phyloP scores from a whole-genome alignment of 2,329 filamentous ascomycete species.

The Corinectria fuckeliana region DNA sequence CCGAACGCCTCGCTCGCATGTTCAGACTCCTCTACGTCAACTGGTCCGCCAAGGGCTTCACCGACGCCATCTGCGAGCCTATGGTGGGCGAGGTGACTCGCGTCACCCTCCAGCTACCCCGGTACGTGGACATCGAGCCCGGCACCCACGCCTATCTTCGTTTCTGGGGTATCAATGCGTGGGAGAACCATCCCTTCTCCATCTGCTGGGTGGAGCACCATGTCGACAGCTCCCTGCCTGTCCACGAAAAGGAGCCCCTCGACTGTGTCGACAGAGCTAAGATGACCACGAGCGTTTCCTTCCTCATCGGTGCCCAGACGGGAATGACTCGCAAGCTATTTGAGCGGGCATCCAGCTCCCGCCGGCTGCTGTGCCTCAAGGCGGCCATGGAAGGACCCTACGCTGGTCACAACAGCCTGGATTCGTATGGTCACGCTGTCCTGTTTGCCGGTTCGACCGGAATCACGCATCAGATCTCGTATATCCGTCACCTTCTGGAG shows the following conservation, averaged over 20 bases:
- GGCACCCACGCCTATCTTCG: constrained; percentile 80
- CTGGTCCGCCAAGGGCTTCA: constrained; percentile 63
- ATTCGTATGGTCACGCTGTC: constrained; percentile 90
- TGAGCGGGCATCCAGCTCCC: constrained; percentile 66
- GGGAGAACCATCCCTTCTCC: constrained; percentile 81
- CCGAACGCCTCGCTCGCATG: constrained; percentile 72
- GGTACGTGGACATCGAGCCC: constrained; percentile 68
- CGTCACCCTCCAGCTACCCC: constrained; percentile 73
- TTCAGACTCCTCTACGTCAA: constrained; percentile 70
- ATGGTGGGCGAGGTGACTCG: constrained; percentile 74
- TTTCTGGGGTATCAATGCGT: constrained; percentile 68
- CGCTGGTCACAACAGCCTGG: constrained; percentile 79
- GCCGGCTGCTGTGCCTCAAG: constrained; percentile 64
- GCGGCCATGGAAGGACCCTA: constrained; percentile 92
- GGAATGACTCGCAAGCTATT: constrained; percentile 87
- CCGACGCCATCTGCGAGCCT: constrained; percentile 69
- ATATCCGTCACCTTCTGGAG: constrained; percentile 77
- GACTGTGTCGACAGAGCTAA: constrained; percentile 48
- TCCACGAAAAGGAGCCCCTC: constrained; percentile 50
- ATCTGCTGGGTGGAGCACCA: constrained; percentile 74
- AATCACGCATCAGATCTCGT: constrained; percentile 93
- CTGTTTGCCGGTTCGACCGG: constrained; percentile 93
- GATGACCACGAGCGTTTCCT: constrained; percentile 69
- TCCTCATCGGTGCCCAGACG: constrained; percentile 85
- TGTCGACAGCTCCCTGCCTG: constrained; percentile 47